A percentile compares a stretch with the other conserved stretches of the same genome.
These are phyloP conservation scores for Cladosporium velox DNA, from an alignment of 2,329 filamentous ascomycete species.

Conservation along the genomic window DNA sequence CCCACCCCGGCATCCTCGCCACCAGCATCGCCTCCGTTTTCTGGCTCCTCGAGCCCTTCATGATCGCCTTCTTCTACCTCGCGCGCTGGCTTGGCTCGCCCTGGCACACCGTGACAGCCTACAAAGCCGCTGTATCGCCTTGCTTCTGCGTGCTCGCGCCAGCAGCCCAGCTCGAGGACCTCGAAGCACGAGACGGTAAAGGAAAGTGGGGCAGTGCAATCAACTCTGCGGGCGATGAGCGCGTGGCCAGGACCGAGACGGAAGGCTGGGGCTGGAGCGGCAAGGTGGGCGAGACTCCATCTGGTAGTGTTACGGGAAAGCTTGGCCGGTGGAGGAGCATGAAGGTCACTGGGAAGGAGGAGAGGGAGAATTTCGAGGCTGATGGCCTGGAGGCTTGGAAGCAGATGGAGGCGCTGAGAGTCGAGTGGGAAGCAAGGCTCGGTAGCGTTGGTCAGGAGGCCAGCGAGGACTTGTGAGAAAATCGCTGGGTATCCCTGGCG, in stretches of 20 bases:
- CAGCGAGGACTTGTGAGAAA: conserved; percentile 2
- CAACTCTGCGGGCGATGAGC: conserved; percentile 58
- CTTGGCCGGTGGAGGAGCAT: conserved; percentile 61
- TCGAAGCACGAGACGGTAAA: conserved; percentile 54
- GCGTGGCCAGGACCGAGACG: conserved; percentile 76
- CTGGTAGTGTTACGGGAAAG: conserved; percentile 46
- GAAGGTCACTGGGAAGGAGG: conserved; percentile 59
- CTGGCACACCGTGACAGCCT: conserved; percentile 80
- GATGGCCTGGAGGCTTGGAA: conserved; percentile 60
- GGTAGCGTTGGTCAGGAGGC: conserved; percentile 7
- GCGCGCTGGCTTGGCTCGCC: conserved; percentile 78
- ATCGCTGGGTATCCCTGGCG: background rate
- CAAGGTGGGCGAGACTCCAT: conserved; percentile 51
- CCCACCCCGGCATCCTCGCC: conserved; percentile 83
- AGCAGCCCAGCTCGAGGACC: conserved; percentile 61
- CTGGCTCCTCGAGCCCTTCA: conserved; percentile 67
- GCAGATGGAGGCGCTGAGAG: conserved; percentile 41
- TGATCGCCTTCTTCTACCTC: conserved; percentile 68
- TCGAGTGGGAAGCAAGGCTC: conserved; percentile 44
- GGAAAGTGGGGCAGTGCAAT: conserved; percentile 85
- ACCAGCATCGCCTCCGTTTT: conserved; percentile 79
- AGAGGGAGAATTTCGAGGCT: conserved; percentile 69
- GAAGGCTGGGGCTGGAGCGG: conserved; percentile 77
- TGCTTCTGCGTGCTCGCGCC: conserved; percentile 76
- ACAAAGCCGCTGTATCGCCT: conserved; percentile 73